Percentiles rank a stretch among this genome's conserved stretches.
These are phyloP conservation scores for Adansonia gregorii DNA, from an alignment of 441 rosid genomes.

Conservation along the genomic window DNA sequence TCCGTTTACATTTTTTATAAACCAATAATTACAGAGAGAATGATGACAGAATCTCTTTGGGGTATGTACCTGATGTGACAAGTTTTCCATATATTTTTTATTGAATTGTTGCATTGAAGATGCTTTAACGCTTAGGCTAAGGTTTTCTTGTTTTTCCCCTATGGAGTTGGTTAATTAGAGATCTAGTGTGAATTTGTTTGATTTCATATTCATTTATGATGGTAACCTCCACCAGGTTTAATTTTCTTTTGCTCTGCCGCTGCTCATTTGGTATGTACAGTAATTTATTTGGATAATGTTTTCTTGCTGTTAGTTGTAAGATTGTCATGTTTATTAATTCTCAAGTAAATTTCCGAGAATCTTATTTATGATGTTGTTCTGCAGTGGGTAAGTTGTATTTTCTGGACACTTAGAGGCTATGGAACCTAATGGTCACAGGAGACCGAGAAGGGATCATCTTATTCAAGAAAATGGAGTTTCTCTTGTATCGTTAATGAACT, in stretches of 20 bases:
- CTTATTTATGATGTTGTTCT: not conserved
- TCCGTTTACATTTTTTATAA: not conserved
- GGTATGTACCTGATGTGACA: not conserved
- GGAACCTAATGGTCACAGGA: conserved; percentile 68
- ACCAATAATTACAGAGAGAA: too few species aligned
- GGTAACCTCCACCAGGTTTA: not conserved
- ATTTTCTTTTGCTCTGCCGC: not conserved
- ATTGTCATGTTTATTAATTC: conserved; percentile 7
- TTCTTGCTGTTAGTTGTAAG: not conserved
- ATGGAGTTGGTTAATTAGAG: not conserved
- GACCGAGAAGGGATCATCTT: conserved; percentile 51
- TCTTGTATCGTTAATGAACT: conserved; percentile 52
- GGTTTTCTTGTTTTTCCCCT: not conserved
- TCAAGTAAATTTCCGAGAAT: not conserved
- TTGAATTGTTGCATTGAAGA: not conserved
- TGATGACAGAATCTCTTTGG: not conserved
- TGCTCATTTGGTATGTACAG: not conserved
- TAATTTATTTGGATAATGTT: not conserved
- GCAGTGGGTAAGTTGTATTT: conserved; percentile 12
- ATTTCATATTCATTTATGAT: not conserved
- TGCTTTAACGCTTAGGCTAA: not conserved
- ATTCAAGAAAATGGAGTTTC: conserved; percentile 56
- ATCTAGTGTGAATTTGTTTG: not conserved
- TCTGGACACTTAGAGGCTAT: conserved; percentile 35
- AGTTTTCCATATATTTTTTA: not conserved